Evolutionary conservation across 1,139 yeast species (phyloP).

Genomic region (Saccharomyces hybrid): DNA sequence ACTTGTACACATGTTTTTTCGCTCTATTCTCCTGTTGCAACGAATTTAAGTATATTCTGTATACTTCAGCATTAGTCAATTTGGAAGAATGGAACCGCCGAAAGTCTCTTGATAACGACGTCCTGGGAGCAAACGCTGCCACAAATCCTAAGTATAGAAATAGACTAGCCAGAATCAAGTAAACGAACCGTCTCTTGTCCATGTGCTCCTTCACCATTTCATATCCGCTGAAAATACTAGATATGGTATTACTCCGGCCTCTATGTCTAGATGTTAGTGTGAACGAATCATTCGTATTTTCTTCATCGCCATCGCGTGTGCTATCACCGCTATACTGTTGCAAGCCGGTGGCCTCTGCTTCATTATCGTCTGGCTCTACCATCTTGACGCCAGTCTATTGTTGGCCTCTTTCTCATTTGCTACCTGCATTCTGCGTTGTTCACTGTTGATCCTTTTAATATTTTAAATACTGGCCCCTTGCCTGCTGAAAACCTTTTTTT

Average conservation of each 20-base stretch:
- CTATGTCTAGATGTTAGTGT: slow-evolving; percentile 12
- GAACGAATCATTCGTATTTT: slow-evolving; percentile 4
- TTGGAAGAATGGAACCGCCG: slow-evolving; percentile 63
- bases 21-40: slow-evolving; percentile 32
- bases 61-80: slow-evolving; percentile 56
- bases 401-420: not conserved
- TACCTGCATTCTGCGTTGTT: not conserved
- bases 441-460: not conserved
- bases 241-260: slow-evolving; percentile 26
- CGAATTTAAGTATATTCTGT: slow-evolving; percentile 40
- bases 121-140: slow-evolving; percentile 74
- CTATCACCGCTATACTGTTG: not conserved
- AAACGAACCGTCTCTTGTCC: slow-evolving; percentile 47
- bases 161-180: slow-evolving; percentile 30
- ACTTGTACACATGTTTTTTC: slow-evolving; percentile 33
- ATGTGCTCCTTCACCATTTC: slow-evolving; percentile 46
- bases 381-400: not conserved
- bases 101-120: slow-evolving; percentile 77
- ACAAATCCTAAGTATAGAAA: slow-evolving; percentile 42
- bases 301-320: not conserved
- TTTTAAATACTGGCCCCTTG: not conserved
- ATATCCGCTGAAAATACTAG: slow-evolving; percentile 27
- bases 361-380: not conserved
- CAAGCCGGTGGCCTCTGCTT: not conserved
- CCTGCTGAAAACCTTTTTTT: not conserved